A percentile compares a stretch with the other conserved stretches of the same genome.
Conservation (phyloP, 306 rosid genomes). For the Prunus campanulata region DNA sequence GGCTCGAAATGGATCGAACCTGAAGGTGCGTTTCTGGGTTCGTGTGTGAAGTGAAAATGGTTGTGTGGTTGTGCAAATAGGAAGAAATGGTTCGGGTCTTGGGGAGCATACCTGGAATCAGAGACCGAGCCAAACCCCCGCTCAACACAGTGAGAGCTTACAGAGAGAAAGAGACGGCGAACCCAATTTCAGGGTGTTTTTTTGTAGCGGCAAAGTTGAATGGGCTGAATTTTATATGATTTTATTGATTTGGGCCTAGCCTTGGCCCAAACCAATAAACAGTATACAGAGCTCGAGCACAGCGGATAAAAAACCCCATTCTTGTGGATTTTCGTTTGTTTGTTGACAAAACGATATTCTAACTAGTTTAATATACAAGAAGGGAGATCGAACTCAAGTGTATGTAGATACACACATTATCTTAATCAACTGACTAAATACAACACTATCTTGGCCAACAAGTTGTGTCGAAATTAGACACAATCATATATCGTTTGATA, state of each 20-base stretch:
- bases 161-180: not conserved
- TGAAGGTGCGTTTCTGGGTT: slow-evolving; percentile 24
- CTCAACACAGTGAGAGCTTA: no score
- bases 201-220: not conserved
- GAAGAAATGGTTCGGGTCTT: slow-evolving; percentile 22
- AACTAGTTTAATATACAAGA: no score
- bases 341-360: no score
- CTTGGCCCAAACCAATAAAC: not conserved
- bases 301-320: not conserved
- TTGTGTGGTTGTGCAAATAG: slow-evolving; percentile 14
- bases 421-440: no score
- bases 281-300: not conserved
- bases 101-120: slow-evolving; percentile 41
- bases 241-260: not conserved
- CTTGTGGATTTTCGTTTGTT: no score
- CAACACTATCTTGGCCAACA: no score
- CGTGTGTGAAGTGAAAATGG: not conserved
- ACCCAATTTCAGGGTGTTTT: not conserved
- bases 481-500: no score
- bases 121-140: not conserved
- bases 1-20: slow-evolving; percentile 51
- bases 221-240: not conserved
- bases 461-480: no score
- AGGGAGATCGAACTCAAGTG: no score
- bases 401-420: no score